phyloP scores from a whole-genome alignment of 2,329 filamentous ascomycete genomes.

The Aspergillus calidoustus region DNA sequence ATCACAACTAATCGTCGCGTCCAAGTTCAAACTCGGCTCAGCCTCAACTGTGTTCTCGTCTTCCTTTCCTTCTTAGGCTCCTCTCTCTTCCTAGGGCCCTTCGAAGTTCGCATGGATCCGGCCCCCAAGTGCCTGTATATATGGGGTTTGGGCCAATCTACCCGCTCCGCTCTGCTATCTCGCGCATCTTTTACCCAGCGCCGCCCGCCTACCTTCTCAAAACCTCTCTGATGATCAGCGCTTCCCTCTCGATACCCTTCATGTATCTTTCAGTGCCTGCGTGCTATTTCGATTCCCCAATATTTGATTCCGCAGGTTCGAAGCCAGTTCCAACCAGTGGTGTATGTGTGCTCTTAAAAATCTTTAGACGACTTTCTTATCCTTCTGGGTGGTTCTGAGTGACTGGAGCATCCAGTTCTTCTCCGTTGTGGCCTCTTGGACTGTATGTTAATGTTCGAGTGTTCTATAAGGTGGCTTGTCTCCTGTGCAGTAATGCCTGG shows the following conservation, averaged over 20 bases:
- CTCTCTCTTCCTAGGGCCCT: constrained; percentile 11
- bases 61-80: constrained; percentile 11
- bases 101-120: constrained; percentile 13
- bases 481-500: background rate
- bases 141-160: constrained; percentile 4
- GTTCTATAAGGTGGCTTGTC: background rate
- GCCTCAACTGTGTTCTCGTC: constrained; percentile 1
- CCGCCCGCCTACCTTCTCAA: background rate
- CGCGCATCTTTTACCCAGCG: background rate
- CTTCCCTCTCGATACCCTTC: constrained; percentile 39
- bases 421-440: constrained; percentile 2
- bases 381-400: constrained; percentile 14
- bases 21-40: background rate
- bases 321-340: constrained; percentile 33
- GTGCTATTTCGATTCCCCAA: constrained; percentile 19
- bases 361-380: constrained; percentile 6
- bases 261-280: constrained; percentile 25
- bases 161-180: background rate
- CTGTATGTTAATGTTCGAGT: constrained; percentile 6
- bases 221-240: constrained; percentile 32
- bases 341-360: constrained; percentile 12
- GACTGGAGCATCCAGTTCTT: constrained; percentile 12
- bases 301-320: constrained; percentile 37
- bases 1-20: constrained; percentile 20
- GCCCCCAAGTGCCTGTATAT: constrained; percentile 32